Conservation (phyloP, 164 flowering plant species). For the Annona squamosa region DNA sequence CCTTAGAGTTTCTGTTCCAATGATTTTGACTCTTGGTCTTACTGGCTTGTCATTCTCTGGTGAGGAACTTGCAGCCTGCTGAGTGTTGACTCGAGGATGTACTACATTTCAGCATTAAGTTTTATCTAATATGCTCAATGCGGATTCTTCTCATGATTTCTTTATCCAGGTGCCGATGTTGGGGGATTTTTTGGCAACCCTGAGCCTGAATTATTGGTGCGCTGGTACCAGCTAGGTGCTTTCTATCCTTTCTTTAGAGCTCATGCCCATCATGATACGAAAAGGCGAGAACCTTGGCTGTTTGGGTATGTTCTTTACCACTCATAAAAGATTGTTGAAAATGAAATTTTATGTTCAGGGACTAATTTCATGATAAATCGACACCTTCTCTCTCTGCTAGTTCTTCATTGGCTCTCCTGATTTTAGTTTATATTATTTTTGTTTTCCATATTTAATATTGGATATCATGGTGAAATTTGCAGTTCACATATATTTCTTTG, state of each 20-base stretch:
- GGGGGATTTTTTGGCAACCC: slow-evolving; percentile 99
- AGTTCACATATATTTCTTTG: not conserved
- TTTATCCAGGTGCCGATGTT: slow-evolving; percentile 86
- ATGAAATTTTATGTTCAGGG: not conserved
- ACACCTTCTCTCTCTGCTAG: not conserved
- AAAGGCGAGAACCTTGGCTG: slow-evolving; percentile 96
- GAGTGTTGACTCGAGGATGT: not conserved
- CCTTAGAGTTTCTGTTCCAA: slow-evolving; percentile 87
- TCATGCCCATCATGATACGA: slow-evolving; percentile 98
- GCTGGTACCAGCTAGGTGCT: slow-evolving; percentile 98
- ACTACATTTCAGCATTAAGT: not conserved
- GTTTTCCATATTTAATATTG: not conserved
- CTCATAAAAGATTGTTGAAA: not conserved
- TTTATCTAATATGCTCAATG: not conserved
- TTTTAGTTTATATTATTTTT: no score
- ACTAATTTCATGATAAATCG: not conserved
- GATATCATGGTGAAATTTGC: not conserved
- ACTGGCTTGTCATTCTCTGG: slow-evolving; percentile 88
- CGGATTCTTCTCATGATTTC: slow-evolving; percentile 2
- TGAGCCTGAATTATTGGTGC: slow-evolving; percentile 81
- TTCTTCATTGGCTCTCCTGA: not conserved
- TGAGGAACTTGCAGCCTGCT: slow-evolving; percentile 18
- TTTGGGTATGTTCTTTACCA: slow-evolving; percentile 61
- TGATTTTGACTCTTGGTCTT: slow-evolving; percentile 90
- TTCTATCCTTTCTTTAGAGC: slow-evolving; percentile 95